Base-by-base conservation (phyloP, 495 filamentous ascomycete species). In the Letharia columbiana region DNA sequence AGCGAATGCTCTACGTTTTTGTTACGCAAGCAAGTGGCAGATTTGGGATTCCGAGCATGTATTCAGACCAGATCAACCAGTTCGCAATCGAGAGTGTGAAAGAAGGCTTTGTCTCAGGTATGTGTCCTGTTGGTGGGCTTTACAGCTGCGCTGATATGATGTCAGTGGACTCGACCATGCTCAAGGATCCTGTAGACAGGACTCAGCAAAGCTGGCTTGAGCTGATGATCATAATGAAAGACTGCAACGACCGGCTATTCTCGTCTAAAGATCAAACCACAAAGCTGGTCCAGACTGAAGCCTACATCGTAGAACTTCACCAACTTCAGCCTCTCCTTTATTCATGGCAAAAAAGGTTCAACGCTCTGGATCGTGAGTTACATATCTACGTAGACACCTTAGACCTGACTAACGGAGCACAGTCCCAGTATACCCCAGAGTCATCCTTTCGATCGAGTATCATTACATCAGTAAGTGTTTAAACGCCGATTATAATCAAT, bases 121-220 rank as follows among this genome's bases (percentile, higher is more conserved):
- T 17, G 42, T 63, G 20, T 63, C 11, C 31, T 12, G 31, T 42
- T 18, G 9, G 28, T 17, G 9, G 56, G 42, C 50, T 54, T 41
- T 18, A 28, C 35, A n/a, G 12, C 23, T 44, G 20, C 45, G 37
- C 28, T 50, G 33, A 63, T 57, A 28, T 52, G 11, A 28, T n/a
- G 13, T 9, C 18, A 67, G 66, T 67, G 12, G 60, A 80, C 44
- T 83, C 83, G 33, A 76, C 81, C 6, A 52, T 81, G 12, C 76
- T 89, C 15, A 83, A 90, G 66, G 87, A 91, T 71, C 70, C 75
- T 37, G 72, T 80, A 49, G 80, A 83, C 63, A 73, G 71, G 63
- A 91, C 96, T 70, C 91, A 96, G 63, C 86, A 94, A 73, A 91
- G 89, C 72, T 98, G 94, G 94, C 87, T 90, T 23, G 88, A 89